A percentile compares a stretch with the other conserved stretches of the same genome.
Conservation (phyloP, 1,284 basidiomycete genomes). For the Caloboletus inedulis region DNA sequence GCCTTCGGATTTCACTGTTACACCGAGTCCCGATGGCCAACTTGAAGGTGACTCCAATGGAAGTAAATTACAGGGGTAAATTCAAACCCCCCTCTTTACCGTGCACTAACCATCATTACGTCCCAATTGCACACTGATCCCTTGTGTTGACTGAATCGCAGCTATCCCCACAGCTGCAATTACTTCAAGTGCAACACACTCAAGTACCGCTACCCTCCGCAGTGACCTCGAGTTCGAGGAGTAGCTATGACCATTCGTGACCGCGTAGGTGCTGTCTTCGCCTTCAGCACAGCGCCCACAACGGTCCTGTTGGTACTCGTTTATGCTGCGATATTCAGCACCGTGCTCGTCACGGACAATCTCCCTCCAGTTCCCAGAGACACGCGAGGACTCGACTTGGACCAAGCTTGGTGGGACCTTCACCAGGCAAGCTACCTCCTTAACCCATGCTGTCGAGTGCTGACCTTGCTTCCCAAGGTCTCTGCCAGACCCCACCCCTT, state of each 20-base stretch:
- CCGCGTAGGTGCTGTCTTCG: constrained; percentile 24
- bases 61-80: no score
- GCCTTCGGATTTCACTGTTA: no score
- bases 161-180: neutral
- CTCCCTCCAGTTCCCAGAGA: constrained; percentile 47
- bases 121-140: no score
- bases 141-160: neutral
- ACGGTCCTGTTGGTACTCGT: constrained; percentile 49
- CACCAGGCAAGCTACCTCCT: constrained; percentile 43
- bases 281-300: constrained; percentile 45
- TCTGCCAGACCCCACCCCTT: constrained; percentile 68
- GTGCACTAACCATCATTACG: no score
- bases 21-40: no score
- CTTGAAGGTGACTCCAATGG: no score
- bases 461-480: constrained; percentile 43
- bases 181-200: neutral
- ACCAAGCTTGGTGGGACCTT: constrained; percentile 59
- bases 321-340: constrained; percentile 51
- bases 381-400: constrained; percentile 51
- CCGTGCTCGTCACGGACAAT: constrained; percentile 54
- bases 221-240: neutral
- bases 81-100: no score
- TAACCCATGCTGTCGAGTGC: neutral
- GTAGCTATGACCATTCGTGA: constrained; percentile 23
- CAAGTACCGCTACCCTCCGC: neutral